Percentiles rank a stretch among this genome's conserved stretches.
Conservation (phyloP, 129 eudicot genomes). For the Flaveria trinervia region DNA sequence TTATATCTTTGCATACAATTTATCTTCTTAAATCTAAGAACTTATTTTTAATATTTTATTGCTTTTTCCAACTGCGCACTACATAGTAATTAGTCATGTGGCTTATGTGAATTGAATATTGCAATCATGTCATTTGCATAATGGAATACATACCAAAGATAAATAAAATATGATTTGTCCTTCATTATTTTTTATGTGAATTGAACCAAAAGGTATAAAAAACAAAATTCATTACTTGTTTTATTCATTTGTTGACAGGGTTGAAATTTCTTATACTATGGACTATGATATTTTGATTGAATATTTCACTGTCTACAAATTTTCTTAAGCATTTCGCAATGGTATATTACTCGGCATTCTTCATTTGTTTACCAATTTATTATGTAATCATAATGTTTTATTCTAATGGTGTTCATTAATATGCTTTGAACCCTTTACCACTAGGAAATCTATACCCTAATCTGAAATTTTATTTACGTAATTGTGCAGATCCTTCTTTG, state of each 20-base stretch:
- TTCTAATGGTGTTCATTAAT: background rate
- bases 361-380: constrained; percentile 1
- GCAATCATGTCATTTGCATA: constrained; percentile 1
- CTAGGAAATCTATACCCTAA: background rate
- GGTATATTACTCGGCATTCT: constrained; percentile 41
- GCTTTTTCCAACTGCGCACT: background rate
- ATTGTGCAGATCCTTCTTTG: constrained; percentile 76
- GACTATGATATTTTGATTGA: background rate
- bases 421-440: background rate
- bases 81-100: constrained; percentile 1
- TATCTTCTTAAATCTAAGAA: background rate
- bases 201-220: background rate
- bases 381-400: background rate
- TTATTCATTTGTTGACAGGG: background rate
- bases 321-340: constrained; percentile 54
- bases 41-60: constrained; percentile 13
- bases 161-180: background rate
- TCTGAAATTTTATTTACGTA: background rate
- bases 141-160: background rate
- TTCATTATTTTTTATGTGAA: background rate
- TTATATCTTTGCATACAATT: too few species aligned
- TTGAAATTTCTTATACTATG: background rate
- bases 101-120: constrained; percentile 5
- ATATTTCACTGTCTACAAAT: constrained; percentile 50
- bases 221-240: background rate